These are phyloP conservation scores for Annulohypoxylon nitens DNA, from an alignment of 495 filamentous ascomycete genomes.

Conservation along the genomic window DNA sequence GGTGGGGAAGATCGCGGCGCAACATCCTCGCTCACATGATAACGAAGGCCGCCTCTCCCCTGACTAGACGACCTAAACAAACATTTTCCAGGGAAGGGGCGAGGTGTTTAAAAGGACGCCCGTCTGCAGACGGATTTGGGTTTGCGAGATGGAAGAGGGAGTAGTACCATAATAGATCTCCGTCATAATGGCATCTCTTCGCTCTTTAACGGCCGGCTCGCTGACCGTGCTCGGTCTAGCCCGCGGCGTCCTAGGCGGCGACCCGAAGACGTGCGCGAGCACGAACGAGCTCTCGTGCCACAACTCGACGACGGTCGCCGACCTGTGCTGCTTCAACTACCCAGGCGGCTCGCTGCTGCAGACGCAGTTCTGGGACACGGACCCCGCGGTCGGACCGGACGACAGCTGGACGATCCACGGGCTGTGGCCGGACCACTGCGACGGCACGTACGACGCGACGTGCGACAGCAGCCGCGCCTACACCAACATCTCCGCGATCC, in stretches of 20 bases:
- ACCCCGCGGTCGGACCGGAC: slow-evolving; percentile 75
- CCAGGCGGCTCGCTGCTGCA: slow-evolving; percentile 79
- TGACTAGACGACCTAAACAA: slow-evolving; percentile 9
- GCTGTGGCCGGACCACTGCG: slow-evolving; percentile 85
- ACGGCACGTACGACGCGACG: slow-evolving; percentile 76
- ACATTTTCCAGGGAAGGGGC: neutral
- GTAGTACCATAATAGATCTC: neutral
- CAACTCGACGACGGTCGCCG: slow-evolving; percentile 53
- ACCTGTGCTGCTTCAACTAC: slow-evolving; percentile 83
- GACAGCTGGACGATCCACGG: slow-evolving; percentile 89
- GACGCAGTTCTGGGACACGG: slow-evolving; percentile 88
- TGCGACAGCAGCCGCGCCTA: slow-evolving; percentile 75
- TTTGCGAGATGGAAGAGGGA: slow-evolving; percentile 1
- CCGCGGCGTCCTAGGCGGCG: slow-evolving; percentile 28
- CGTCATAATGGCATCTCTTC: slow-evolving; percentile 30
- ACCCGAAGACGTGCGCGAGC: slow-evolving; percentile 27
- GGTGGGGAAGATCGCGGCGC: slow-evolving; percentile 22
- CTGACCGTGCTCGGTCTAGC: slow-evolving; percentile 29
- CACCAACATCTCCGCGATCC: slow-evolving; percentile 70
- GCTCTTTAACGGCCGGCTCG: slow-evolving; percentile 26
- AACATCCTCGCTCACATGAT: slow-evolving; percentile 16
- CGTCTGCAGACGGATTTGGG: neutral
- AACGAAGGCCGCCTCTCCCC: slow-evolving; percentile 12
- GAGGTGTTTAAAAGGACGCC: slow-evolving; percentile 20
- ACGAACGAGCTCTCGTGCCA: slow-evolving; percentile 50